A percentile compares a stretch with the other conserved stretches of the same genome.
These are phyloP conservation scores for Phoma sp. DNA, from an alignment of 2,329 filamentous ascomycete species.

Conservation along the genomic window DNA sequence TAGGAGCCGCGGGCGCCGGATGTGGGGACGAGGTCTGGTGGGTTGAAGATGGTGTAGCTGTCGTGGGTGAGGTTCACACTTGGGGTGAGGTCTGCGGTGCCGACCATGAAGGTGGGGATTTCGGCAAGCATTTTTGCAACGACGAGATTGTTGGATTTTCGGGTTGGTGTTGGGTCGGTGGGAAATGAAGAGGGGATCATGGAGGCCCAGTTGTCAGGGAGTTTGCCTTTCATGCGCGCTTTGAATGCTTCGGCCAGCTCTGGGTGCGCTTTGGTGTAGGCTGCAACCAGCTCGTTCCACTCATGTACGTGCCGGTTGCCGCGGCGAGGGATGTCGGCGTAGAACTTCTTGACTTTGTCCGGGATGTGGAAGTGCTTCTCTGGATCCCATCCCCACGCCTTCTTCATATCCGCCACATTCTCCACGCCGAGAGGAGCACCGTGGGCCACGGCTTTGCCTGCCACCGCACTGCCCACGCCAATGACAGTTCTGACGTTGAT, in stretches of 20 bases:
- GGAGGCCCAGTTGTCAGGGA: conserved; percentile 57
- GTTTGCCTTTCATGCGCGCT: conserved; percentile 57
- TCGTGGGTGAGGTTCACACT: conserved; percentile 58
- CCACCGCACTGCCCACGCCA: conserved; percentile 56
- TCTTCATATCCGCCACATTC: conserved; percentile 62
- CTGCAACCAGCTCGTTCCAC: conserved; percentile 57
- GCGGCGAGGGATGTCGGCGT: conserved; percentile 54
- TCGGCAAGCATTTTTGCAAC: conserved; percentile 71
- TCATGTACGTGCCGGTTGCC: conserved; percentile 57
- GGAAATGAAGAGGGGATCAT: conserved; percentile 60
- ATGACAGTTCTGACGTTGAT: conserved; percentile 64
- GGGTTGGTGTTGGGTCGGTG: conserved; percentile 56
- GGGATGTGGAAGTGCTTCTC: conserved; percentile 55
- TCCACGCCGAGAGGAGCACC: conserved; percentile 63
- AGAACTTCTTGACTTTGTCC: conserved; percentile 59
- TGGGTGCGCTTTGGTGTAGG: conserved; percentile 56
- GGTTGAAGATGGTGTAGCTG: conserved; percentile 59
- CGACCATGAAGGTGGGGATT: conserved; percentile 90
- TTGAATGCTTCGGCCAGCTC: conserved; percentile 59
- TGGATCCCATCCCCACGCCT: conserved; percentile 55
- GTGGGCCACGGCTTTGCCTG: conserved; percentile 61
- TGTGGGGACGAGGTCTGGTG: conserved; percentile 34
- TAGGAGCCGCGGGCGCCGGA: conserved; percentile 64
- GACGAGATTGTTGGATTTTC: conserved; percentile 60
- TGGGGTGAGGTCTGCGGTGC: conserved; percentile 65